phyloP scores from a whole-genome alignment of 2,329 filamentous ascomycete genomes.

The Gnomoniopsis sp. region DNA sequence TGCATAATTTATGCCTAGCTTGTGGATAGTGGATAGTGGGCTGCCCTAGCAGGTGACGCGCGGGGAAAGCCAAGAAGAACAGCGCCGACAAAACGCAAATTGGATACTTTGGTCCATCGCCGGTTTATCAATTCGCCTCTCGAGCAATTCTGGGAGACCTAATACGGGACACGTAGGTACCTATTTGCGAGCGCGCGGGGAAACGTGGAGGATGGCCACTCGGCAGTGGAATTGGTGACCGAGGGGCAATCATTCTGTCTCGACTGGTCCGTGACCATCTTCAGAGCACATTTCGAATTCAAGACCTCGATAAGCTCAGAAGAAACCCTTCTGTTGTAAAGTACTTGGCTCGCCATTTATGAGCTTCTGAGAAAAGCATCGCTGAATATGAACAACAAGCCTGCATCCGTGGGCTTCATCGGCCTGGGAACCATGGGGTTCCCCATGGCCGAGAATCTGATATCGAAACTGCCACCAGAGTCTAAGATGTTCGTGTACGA shows the following conservation, averaged over 20 bases:
- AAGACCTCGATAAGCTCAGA: too few relatives aligned
- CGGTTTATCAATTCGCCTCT: too few relatives aligned
- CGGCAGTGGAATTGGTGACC: conserved; percentile 12
- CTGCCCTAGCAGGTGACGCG: too few relatives aligned
- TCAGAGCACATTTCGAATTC: not conserved
- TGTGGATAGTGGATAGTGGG: too few relatives aligned
- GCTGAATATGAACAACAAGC: not conserved
- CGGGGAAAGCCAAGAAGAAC: too few relatives aligned
- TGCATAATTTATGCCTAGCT: too few relatives aligned
- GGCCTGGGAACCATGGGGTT: conserved; percentile 50
- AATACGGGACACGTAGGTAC: too few relatives aligned
- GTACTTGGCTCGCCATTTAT: too few relatives aligned
- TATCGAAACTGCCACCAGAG: conserved; percentile 59
- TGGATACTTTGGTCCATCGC: too few relatives aligned
- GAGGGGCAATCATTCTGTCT: not conserved
- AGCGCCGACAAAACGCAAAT: too few relatives aligned
- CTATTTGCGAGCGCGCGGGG: not conserved
- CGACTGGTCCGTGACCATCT: not conserved
- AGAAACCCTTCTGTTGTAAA: too few relatives aligned
- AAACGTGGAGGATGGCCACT: conserved; percentile 1
- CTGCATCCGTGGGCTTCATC: conserved; percentile 41
- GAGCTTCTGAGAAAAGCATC: not conserved
- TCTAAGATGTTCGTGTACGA: conserved; percentile 58
- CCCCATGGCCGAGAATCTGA: conserved; percentile 66
- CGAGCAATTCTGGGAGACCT: too few relatives aligned